Percentiles rank a stretch among this genome's conserved stretches.
Evolutionary conservation across 2,329 filamentous ascomycete genomes (phyloP).

Genomic region (Fusarium sp.): DNA sequence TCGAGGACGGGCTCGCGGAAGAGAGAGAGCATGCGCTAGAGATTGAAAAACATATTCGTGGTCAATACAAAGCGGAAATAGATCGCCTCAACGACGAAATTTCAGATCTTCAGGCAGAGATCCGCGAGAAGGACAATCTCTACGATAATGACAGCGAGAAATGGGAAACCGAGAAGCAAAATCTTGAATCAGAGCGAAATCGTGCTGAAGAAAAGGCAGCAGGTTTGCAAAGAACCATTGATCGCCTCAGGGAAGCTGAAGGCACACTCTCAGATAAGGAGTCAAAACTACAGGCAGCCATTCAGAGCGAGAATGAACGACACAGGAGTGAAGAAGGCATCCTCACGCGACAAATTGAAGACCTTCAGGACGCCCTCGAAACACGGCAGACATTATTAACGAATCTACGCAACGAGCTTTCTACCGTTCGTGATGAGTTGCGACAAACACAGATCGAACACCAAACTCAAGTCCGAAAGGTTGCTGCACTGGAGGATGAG

Average conservation of each 20-base stretch:
- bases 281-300: slow-evolving; percentile 72
- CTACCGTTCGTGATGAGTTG: slow-evolving; percentile 75
- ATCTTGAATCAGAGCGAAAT: slow-evolving; percentile 73
- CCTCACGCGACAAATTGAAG: slow-evolving; percentile 79
- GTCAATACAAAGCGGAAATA: slow-evolving; percentile 60
- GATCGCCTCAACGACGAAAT: slow-evolving; percentile 69
- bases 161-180: slow-evolving; percentile 75
- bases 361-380: slow-evolving; percentile 78
- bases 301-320: slow-evolving; percentile 78
- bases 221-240: slow-evolving; percentile 77
- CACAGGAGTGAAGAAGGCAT: slow-evolving; percentile 78
- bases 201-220: slow-evolving; percentile 75
- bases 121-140: slow-evolving; percentile 76
- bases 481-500: slow-evolving; percentile 78
- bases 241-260: slow-evolving; percentile 76
- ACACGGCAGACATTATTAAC: slow-evolving; percentile 74
- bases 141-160: slow-evolving; percentile 79
- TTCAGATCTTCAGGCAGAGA: slow-evolving; percentile 71
- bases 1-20: slow-evolving; percentile 62
- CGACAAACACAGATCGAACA: slow-evolving; percentile 75
- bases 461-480: slow-evolving; percentile 72
- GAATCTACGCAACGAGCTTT: slow-evolving; percentile 74
- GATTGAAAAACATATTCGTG: slow-evolving; percentile 69
- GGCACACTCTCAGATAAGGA: slow-evolving; percentile 77
- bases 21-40: slow-evolving; percentile 70